phyloP scores from a whole-genome alignment of 2,329 filamentous ascomycete genomes.

The Colletotrichum musae region DNA sequence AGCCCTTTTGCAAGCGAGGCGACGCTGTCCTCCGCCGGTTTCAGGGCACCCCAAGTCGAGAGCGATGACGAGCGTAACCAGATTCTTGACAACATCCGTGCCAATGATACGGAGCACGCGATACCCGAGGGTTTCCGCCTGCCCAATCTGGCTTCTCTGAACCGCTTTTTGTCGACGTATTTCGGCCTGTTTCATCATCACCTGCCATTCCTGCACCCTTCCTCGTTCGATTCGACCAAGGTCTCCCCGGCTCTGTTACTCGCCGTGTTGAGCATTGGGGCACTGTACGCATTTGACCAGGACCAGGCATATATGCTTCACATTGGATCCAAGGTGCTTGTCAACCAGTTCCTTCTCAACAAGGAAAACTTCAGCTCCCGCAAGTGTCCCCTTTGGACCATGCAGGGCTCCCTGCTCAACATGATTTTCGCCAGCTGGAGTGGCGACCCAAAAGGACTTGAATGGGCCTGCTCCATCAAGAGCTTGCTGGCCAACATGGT shows the following conservation, averaged over 20 bases:
- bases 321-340: constrained; percentile 96
- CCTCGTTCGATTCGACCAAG: constrained; percentile 87
- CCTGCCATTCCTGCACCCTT: constrained; percentile 92
- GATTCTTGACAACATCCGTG: constrained; percentile 89
- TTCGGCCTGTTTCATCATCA: constrained; percentile 98
- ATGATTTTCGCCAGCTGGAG: constrained; percentile 99
- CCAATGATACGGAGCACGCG: constrained; percentile 83
- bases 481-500: constrained; percentile 99
- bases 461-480: constrained; percentile 99
- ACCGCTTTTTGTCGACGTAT: constrained; percentile 94
- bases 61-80: constrained; percentile 88
- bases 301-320: constrained; percentile 98
- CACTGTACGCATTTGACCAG: constrained; percentile 96
- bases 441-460: constrained; percentile 94
- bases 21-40: constrained; percentile 65
- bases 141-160: constrained; percentile 84
- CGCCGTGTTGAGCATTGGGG: constrained; percentile 93
- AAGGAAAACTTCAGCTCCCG: constrained; percentile 99
- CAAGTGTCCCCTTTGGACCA: constrained; percentile 97
- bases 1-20: constrained; percentile 79
- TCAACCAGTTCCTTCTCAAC: constrained; percentile 97
- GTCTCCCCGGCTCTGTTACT: constrained; percentile 87
- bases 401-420: constrained; percentile 96
- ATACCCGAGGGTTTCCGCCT: constrained; percentile 92
- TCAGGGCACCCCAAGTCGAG: constrained; percentile 83